phyloP scores from a whole-genome alignment of 768 basidiomycete species.

The Lactarius hatsudake region DNA sequence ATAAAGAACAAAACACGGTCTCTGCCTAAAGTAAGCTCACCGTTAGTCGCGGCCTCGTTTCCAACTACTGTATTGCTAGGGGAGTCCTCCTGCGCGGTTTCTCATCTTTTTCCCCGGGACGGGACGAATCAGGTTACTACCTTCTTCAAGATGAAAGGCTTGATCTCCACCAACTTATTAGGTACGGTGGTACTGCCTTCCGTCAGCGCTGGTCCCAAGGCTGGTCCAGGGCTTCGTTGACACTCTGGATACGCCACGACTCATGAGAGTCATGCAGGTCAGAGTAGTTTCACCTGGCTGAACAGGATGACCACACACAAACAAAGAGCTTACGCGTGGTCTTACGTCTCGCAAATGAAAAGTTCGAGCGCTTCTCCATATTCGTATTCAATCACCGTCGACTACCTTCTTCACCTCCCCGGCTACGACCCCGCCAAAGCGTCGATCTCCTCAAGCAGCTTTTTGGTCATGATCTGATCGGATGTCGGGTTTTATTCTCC shows the following conservation, averaged over 20 bases:
- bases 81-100: constrained; percentile 46
- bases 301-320: too few species aligned
- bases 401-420: constrained; percentile 35
- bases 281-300: too few species aligned
- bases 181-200: too few species aligned
- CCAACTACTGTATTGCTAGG: constrained; percentile 33
- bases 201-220: too few species aligned
- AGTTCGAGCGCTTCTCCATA: constrained; percentile 41
- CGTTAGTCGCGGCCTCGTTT: constrained; percentile 37
- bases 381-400: constrained; percentile 38
- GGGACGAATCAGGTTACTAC: constrained; percentile 40
- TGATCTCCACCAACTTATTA: too few species aligned
- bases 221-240: too few species aligned
- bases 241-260: too few species aligned
- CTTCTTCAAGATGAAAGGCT: too few species aligned
- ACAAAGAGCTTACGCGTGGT: constrained; percentile 38
- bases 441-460: constrained; percentile 31
- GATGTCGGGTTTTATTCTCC: constrained; percentile 41
- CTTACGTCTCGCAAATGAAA: constrained; percentile 39
- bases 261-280: too few species aligned
- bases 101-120: constrained; percentile 38
- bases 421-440: constrained; percentile 33
- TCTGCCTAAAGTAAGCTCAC: constrained; percentile 36
- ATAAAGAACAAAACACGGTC: constrained; percentile 25
- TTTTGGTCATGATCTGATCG: constrained; percentile 40